Evolutionary conservation across 176 grass and related monocot species (phyloP).

Genomic region (Bonia amplexicaulis): DNA sequence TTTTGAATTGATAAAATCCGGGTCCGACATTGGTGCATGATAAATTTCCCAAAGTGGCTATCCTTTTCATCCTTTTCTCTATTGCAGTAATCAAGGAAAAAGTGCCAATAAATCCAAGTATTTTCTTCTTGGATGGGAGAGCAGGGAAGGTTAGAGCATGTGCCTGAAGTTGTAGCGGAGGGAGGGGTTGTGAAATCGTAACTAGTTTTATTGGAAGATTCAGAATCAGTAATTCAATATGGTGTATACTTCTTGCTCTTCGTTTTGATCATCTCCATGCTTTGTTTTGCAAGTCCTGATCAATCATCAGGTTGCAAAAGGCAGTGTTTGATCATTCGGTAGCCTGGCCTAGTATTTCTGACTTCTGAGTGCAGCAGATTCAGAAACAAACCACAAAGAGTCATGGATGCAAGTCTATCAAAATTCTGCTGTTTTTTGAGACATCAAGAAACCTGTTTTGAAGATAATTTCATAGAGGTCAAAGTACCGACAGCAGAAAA

Average conservation of each 20-base stretch:
- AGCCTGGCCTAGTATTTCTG: neutral
- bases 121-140: neutral
- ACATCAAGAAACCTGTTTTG: neutral
- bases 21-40: neutral
- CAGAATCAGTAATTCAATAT: neutral
- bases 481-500: slow-evolving; percentile 11
- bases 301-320: neutral
- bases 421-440: neutral
- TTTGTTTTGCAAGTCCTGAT: neutral
- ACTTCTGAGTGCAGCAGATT: neutral
- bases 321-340: neutral
- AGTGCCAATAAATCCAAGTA: neutral
- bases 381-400: neutral
- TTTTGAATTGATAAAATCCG: too few species aligned
- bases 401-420: neutral
- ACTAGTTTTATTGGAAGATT: slow-evolving; percentile 4
- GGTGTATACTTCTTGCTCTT: neutral
- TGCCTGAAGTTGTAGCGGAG: slow-evolving; percentile 21
- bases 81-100: neutral
- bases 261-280: slow-evolving; percentile 4
- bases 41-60: slow-evolving; percentile 9
- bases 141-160: slow-evolving; percentile 2
- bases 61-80: slow-evolving; percentile 39
- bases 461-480: neutral
- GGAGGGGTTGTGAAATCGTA: slow-evolving; percentile 7